Base-by-base conservation (phyloP, 768 basidiomycete species). In the Postia placenta region DNA sequence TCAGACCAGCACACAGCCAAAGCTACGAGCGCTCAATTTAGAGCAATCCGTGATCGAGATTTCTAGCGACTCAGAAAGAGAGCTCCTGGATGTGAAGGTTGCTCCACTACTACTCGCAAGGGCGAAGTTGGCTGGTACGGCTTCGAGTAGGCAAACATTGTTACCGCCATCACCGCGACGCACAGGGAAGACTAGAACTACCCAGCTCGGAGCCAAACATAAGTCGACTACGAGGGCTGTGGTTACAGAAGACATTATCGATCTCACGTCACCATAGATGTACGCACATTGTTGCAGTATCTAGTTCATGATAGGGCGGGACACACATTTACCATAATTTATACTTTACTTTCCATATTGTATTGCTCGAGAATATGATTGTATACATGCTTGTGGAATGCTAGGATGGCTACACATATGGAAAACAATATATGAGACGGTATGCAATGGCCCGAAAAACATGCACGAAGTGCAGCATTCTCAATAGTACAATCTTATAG, bases 51-150 rank as follows among this genome's bases (percentile, higher is more conserved):
- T 71, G 20, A 68, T 75, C 23, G 63, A 67, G 12, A 66, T 74
- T 5, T 74, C 70, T 2, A 72, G 69, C 50, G 71, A 69, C 20
- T 67, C 67, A 3, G 69, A 70, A 9, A 53, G 47, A 35, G 58
- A 54, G 2, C 28, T 33, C 7, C 23, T 23, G 1, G 35, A 53
- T 6, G 25, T 23, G 15, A 19, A 42, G 25, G 6, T 46, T 9
- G 53, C 62, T 17, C 64, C 65, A 1, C 45, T 67, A 23, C 48
- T 62, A 30, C 48, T 60, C 17, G 65, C 64, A 11, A 59, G 53
- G 37, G 54, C 57, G 23, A 56, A 49, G 43, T 46, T n/a, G n/a
- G n/a, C n/a, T n/a, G n/a, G n/a, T n/a, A n/a, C n/a, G n/a, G n/a
- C n/a, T n/a, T n/a, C n/a, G n/a, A n/a, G n/a, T n/a, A n/a, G n/a